Conservation (phyloP, 306 rosid genomes). For the Prunus campanulata region DNA sequence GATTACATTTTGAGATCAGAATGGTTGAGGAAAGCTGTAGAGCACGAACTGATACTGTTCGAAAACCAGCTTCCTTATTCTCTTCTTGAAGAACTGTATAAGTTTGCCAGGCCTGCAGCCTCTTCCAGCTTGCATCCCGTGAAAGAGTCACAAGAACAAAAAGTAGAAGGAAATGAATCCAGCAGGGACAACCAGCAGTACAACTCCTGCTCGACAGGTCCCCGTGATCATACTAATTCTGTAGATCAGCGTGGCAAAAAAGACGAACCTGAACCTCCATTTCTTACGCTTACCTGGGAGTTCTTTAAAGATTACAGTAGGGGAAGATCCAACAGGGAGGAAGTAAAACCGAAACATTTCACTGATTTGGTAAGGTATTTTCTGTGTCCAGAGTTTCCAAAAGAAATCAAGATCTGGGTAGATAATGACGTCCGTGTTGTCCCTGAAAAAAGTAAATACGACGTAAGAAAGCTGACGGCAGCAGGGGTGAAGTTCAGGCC, state of each 20-base stretch:
- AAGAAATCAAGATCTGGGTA: rapidly evolving
- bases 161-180: neutral
- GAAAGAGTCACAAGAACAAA: neutral
- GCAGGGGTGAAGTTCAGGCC: conserved; percentile 2
- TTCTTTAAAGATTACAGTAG: conserved; percentile 4
- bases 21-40: conserved; percentile 37
- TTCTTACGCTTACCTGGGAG: neutral
- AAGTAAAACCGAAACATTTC: conserved; percentile 27
- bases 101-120: neutral
- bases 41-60: conserved; percentile 42
- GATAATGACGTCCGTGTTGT: too few relatives aligned
- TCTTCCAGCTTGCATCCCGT: neutral
- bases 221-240: neutral
- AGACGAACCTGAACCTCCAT: neutral
- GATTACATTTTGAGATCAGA: conserved; percentile 39
- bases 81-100: conserved; percentile 30
- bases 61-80: conserved; percentile 57
- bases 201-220: neutral
- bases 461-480: conserved; percentile 1
- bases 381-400: conserved; percentile 3
- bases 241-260: too few relatives aligned
- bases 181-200: neutral
- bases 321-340: neutral
- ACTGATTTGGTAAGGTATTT: conserved; percentile 50
- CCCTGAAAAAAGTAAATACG: neutral